A percentile compares a stretch with the other conserved stretches of the same genome.
phyloP scores from a whole-genome alignment of 768 basidiomycete genomes.

The Sporobolomyces phaffii region DNA sequence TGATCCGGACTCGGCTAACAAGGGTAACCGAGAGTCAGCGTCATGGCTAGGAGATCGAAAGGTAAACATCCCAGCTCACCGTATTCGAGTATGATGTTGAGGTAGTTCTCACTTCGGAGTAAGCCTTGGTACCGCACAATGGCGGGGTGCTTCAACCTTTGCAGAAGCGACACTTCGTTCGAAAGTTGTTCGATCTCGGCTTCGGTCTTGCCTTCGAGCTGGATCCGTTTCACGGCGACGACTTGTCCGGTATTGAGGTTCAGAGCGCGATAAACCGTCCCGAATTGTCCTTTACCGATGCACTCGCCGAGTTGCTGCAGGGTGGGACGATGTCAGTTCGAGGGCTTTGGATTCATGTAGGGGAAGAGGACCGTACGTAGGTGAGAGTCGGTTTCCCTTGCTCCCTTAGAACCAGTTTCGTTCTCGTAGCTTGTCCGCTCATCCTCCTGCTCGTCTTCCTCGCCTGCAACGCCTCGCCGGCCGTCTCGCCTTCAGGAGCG shows the following conservation, averaged over 20 bases:
- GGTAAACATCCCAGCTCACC: no score
- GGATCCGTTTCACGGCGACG: constrained; percentile 98
- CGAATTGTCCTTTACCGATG: constrained; percentile 94
- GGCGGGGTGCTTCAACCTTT: constrained; percentile 82
- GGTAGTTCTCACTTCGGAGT: constrained; percentile 75
- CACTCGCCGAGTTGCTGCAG: constrained; percentile 91
- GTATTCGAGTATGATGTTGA: constrained; percentile 91
- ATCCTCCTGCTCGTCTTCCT: constrained; percentile 11
- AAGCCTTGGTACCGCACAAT: constrained; percentile 98
- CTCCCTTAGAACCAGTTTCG: constrained; percentile 69
- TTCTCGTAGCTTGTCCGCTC: constrained; percentile 52
- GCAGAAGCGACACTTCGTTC: constrained; percentile 88
- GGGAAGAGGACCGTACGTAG: constrained; percentile 60
- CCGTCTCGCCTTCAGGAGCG: neutral
- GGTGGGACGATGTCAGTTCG: neutral
- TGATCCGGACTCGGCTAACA: constrained; percentile 71
- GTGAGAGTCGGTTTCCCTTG: constrained; percentile 71
- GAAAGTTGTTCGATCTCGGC: constrained; percentile 84
- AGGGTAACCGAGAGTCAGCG: no score
- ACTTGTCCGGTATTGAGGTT: constrained; percentile 91
- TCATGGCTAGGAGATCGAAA: no score
- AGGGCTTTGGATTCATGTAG: no score
- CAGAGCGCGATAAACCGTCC: constrained; percentile 87
- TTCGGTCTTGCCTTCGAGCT: constrained; percentile 81
- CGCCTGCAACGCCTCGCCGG: neutral